Conservation (phyloP, 176 grass and related monocot species). For the Bonia amplexicaulis region DNA sequence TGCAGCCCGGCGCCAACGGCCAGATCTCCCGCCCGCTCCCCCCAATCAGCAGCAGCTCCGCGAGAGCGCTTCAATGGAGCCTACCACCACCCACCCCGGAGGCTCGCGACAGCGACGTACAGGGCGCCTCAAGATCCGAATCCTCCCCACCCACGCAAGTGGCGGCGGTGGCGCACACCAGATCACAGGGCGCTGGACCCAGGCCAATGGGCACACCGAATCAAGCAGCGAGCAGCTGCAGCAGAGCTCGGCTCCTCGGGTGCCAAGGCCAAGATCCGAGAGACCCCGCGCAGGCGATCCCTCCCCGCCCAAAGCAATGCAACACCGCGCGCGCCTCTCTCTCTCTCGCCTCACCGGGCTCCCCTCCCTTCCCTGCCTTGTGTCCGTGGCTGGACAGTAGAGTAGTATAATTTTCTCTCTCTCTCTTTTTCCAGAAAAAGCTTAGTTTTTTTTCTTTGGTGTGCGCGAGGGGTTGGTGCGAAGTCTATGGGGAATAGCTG, state of each 20-base stretch:
- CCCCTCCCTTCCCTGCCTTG: conserved; percentile 30
- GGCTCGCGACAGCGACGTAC: conserved; percentile 16
- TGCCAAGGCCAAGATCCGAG: conserved; percentile 34
- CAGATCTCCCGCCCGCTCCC: conserved; percentile 44
- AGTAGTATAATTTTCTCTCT: conserved; percentile 27
- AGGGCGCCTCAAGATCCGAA: conserved; percentile 35
- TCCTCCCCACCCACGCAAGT: conserved; percentile 13
- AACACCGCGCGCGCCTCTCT: not conserved
- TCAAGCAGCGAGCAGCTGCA: not conserved
- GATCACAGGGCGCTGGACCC: conserved; percentile 34
- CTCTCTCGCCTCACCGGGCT: not conserved
- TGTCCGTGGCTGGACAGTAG: conserved; percentile 48
- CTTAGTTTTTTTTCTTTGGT: conserved; percentile 1
- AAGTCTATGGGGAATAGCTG: conserved; percentile 50
- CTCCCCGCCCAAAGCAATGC: conserved; percentile 34
- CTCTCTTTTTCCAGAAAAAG: not conserved
- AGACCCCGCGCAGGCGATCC: conserved; percentile 3
- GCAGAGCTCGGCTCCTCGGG: not conserved
- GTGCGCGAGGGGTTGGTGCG: conserved; percentile 49
- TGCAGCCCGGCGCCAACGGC: conserved; percentile 34
- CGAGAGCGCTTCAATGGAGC: not conserved
- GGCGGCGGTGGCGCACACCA: conserved; percentile 26
- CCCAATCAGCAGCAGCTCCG: conserved; percentile 15
- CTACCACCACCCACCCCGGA: conserved; percentile 16
- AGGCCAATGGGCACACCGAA: conserved; percentile 5